phyloP scores from a whole-genome alignment of 23 red algal species.

The Gracilaria domingensis region DNA sequence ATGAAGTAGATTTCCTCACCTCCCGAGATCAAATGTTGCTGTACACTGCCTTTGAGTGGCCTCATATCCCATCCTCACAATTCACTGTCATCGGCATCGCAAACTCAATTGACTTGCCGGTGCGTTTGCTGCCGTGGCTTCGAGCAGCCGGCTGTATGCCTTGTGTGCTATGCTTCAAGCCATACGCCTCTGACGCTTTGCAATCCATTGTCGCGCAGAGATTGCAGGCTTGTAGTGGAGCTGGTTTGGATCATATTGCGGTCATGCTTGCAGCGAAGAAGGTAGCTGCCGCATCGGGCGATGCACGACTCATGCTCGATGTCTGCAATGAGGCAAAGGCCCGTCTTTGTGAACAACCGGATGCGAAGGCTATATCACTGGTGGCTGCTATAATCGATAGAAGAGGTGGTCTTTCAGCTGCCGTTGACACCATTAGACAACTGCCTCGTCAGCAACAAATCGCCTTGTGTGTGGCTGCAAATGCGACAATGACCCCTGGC shows the following conservation, averaged over 20 bases:
- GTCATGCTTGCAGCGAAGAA: constrained; percentile 71
- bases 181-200: constrained; percentile 62
- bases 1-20: constrained; percentile 82
- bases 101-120: constrained; percentile 84
- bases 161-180: constrained; percentile 63
- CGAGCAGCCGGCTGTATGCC: constrained; percentile 51
- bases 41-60: constrained; percentile 77
- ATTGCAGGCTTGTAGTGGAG: neutral
- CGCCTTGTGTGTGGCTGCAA: constrained; percentile 56
- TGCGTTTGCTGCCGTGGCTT: constrained; percentile 78
- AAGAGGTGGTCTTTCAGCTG: constrained; percentile 41
- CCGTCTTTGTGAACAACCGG: neutral
- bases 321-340: constrained; percentile 58
- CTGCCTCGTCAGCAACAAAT: constrained; percentile 83
- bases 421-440: constrained; percentile 50
- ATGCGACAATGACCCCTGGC: constrained; percentile 11
- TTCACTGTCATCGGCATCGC: constrained; percentile 81
- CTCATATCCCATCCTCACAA: constrained; percentile 12
- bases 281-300: constrained; percentile 71
- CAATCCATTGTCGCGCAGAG: constrained; percentile 50
- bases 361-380: constrained; percentile 25
- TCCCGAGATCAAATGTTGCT: constrained; percentile 51
- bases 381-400: constrained; percentile 40
- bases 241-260: constrained; percentile 35
- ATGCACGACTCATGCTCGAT: constrained; percentile 74